Evolutionary conservation across 164 flowering plant genomes (phyloP), one percentile per base, ranked within the genome.

Genomic region (Vitis rupestris): DNA sequence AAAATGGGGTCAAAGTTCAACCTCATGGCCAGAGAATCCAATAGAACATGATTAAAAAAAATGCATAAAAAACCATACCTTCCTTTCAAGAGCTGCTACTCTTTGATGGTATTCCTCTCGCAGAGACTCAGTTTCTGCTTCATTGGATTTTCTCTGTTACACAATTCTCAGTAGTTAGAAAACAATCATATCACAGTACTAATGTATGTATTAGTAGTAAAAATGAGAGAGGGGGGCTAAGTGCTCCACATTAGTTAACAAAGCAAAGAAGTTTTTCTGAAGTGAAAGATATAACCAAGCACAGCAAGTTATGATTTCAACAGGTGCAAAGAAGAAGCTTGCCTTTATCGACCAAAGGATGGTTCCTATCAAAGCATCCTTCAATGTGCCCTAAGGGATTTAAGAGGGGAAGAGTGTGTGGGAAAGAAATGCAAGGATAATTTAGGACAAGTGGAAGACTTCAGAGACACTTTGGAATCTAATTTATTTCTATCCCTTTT

Each of bases 91-190:
- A 76, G 90, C 68, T 72, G 97, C 77, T 67, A 96, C 91, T 70
- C 90, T 88, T 72, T 96, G 99, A 81, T 93, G 99, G 78, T 87
- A 93, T 79, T 93, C 98, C 75, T 93, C 98, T 67, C 97, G 85
- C 72, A 96, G 78, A 65, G 95, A 81, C 74, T 96, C 99, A 59
- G 81, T 63, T 83, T 92, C 98, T 12, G 90, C 86, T 52, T 92
- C 98, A 86, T 75, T 85, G 63, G 97, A 82, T 79, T 88, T 91
- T 68, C 86, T 82, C 99, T 96, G 89, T 50, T 70, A 50, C 59
- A 82, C 16, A 75, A 75, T 48, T 56, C 27, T 59, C 66, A 72
- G 59, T 9, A 13, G 27, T 74, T 65, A 65, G 53, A 68, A 23
- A 30, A 14, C 37, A 57, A 27, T 31, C 44, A 37, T 37, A 37